Conservation (phyloP, 192 early-diverging fungal genomes). For the Coemansia brasiliensis region DNA sequence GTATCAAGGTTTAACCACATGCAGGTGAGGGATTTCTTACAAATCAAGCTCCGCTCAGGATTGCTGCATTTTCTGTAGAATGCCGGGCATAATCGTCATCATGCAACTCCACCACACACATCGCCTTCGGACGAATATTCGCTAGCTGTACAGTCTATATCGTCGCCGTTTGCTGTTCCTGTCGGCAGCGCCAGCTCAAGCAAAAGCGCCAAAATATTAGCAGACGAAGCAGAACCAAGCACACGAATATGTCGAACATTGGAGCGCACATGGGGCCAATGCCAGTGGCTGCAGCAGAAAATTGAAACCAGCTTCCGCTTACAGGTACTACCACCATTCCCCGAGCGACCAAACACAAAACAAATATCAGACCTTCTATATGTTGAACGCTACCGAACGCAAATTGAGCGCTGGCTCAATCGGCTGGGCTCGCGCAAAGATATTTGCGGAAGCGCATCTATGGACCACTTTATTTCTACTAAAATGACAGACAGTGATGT, state of each 20-base stretch:
- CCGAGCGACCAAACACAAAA: conserved; percentile 25
- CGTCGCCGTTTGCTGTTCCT: conserved; percentile 13
- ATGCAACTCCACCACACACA: conserved; percentile 1
- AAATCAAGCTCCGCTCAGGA: conserved; percentile 6
- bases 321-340: conserved; percentile 46
- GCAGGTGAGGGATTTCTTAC: background rate
- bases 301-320: conserved; percentile 35
- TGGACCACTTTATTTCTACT: conserved; percentile 40
- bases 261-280: conserved; percentile 51
- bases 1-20: background rate
- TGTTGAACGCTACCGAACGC: conserved; percentile 38
- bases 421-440: conserved; percentile 43
- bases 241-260: conserved; percentile 29
- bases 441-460: conserved; percentile 31
- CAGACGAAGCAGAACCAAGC: background rate
- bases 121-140: conserved; percentile 32
- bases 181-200: background rate
- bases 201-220: background rate
- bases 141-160: conserved; percentile 2
- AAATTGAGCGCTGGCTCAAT: conserved; percentile 53
- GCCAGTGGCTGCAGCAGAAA: conserved; percentile 49
- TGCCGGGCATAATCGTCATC: background rate
- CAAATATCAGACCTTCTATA: conserved; percentile 11
- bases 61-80: conserved; percentile 13
- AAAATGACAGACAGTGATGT: conserved; percentile 29